A percentile compares a stretch with the other conserved stretches of the same genome.
phyloP scores from a whole-genome alignment of 306 rosid species.

The Sphenostylis stenocarpa region DNA sequence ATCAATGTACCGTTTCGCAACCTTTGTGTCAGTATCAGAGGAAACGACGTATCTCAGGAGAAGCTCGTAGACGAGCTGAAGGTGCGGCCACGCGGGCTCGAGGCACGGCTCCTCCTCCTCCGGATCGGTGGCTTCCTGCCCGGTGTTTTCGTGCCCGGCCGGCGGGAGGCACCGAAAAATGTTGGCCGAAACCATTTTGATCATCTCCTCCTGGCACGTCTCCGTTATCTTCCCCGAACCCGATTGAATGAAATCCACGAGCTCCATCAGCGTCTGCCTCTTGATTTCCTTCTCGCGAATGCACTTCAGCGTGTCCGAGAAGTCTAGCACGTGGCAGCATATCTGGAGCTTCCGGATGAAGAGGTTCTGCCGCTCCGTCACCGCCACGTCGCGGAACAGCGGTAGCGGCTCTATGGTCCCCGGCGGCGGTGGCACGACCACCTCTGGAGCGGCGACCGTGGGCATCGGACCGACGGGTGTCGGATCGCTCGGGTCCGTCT shows the following conservation, averaged over 20 bases:
- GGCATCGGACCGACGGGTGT: conserved; percentile 35
- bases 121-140: conserved; percentile 73
- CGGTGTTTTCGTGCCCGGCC: conserved; percentile 77
- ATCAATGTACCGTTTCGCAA: conserved; percentile 88
- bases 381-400: conserved; percentile 62
- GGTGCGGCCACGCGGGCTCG: conserved; percentile 91
- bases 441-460: conserved; percentile 34
- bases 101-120: conserved; percentile 87
- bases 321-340: conserved; percentile 74
- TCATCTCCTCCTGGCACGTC: conserved; percentile 92
- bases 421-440: conserved; percentile 46
- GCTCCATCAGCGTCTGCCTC: conserved; percentile 75
- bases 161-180: conserved; percentile 94
- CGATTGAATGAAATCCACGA: conserved; percentile 88
- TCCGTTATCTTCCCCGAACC: conserved; percentile 88
- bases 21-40: conserved; percentile 92
- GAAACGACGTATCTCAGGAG: conserved; percentile 93
- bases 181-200: conserved; percentile 76
- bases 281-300: conserved; percentile 90
- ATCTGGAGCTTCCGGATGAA: conserved; percentile 73
- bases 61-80: conserved; percentile 92
- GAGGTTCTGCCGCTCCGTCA: conserved; percentile 66
- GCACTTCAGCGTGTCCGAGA: conserved; percentile 68
- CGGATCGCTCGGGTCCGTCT: conserved; percentile 65
- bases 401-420: conserved; percentile 74